Conservation (phyloP, 179 eudicot species). For the Pouteria campechiana region DNA sequence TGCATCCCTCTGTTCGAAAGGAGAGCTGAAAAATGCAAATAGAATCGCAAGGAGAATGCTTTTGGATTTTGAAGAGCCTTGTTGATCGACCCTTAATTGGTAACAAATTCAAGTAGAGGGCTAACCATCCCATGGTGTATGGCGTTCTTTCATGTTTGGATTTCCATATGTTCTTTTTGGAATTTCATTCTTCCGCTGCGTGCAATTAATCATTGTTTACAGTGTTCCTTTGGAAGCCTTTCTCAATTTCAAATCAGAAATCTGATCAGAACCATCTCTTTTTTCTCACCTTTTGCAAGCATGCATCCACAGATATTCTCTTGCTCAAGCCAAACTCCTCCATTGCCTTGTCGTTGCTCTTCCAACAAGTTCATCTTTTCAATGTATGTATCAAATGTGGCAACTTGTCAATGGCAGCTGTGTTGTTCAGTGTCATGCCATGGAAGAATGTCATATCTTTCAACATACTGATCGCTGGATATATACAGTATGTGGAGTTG, state of each 20-base stretch:
- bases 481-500: slow-evolving; percentile 40
- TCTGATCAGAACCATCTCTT: slow-evolving; percentile 49
- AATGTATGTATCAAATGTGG: slow-evolving; percentile 59
- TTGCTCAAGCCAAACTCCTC: slow-evolving; percentile 40
- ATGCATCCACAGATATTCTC: slow-evolving; percentile 35
- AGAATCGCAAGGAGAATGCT: slow-evolving; percentile 35
- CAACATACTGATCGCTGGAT: slow-evolving; percentile 70
- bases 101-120: too few species aligned
- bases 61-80: slow-evolving; percentile 5
- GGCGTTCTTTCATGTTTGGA: too few species aligned
- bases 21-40: slow-evolving; percentile 50
- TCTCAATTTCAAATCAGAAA: slow-evolving; percentile 22
- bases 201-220: too few species aligned
- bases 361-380: slow-evolving; percentile 48
- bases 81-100: too few species aligned
- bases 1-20: slow-evolving; percentile 57
- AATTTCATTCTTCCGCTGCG: too few species aligned
- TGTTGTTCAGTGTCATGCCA: slow-evolving; percentile 43
- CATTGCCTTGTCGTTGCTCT: slow-evolving; percentile 47
- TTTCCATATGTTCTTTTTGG: too few species aligned
- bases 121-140: too few species aligned
- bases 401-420: slow-evolving; percentile 16
- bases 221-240: too few species aligned
- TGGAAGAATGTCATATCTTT: slow-evolving; percentile 59
- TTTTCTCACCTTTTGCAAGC: slow-evolving; percentile 49